A percentile compares a stretch with the other conserved stretches of the same genome.
Evolutionary conservation across 1,139 yeast genomes (phyloP).

Genomic region (Protomyces gravidus): DNA sequence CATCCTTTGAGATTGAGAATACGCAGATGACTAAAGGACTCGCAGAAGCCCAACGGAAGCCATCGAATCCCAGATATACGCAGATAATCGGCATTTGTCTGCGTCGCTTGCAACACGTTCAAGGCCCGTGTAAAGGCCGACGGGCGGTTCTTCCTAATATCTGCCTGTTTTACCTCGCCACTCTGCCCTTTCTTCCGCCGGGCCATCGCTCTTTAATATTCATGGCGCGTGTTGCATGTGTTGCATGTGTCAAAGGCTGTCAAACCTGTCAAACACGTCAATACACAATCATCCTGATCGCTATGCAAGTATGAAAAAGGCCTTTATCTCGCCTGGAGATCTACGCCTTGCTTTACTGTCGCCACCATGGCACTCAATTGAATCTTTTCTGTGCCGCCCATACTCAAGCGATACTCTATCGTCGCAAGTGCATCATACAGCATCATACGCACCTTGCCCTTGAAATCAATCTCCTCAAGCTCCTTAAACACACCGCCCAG

Average conservation of each 20-base stretch:
- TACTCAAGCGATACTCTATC: slow-evolving; percentile 69
- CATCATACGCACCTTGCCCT: slow-evolving; percentile 25
- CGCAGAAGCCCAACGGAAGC: neutral
- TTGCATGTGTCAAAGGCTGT: neutral
- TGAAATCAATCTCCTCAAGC: slow-evolving; percentile 55
- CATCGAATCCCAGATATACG: neutral
- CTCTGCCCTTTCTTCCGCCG: neutral
- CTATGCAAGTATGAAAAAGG: neutral
- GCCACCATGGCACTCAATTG: slow-evolving; percentile 91
- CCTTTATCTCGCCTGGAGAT: slow-evolving; percentile 36
- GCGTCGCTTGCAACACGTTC: neutral
- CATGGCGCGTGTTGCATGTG: neutral
- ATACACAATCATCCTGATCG: too few species aligned
- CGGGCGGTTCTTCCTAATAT: too few species aligned
- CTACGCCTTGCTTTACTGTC: slow-evolving; percentile 62
- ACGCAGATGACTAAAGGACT: neutral
- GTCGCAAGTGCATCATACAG: slow-evolving; percentile 52
- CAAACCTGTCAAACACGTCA: neutral
- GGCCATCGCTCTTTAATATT: neutral
- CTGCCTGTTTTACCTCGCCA: too few species aligned
- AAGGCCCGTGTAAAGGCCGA: too few species aligned
- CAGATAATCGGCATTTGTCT: neutral
- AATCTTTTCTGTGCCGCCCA: slow-evolving; percentile 87
- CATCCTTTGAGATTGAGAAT: neutral
- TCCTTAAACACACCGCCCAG: slow-evolving; percentile 70